Evolutionary conservation across 78 protist genomes (phyloP).

Genomic region (Dictyostelium discoideum): DNA sequence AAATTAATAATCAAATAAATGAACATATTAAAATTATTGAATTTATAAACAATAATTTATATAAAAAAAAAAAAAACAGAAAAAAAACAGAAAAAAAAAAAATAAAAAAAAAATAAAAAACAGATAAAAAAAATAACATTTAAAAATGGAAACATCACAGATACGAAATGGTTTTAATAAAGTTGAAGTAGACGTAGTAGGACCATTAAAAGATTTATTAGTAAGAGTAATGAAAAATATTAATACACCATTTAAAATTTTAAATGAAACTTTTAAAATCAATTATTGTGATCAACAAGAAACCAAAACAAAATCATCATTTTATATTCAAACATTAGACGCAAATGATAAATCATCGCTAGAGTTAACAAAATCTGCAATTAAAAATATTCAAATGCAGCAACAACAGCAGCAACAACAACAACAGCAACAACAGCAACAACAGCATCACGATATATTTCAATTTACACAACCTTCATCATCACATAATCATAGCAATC

Average conservation of each 20-base stretch:
- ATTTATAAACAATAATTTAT: too few species aligned
- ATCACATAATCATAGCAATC: not conserved
- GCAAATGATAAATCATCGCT: conserved; percentile 15
- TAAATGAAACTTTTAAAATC: not conserved
- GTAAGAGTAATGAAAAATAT: conserved; percentile 24
- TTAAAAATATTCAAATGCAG: not conserved
- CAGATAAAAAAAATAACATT: not conserved
- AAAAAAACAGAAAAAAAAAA: not conserved
- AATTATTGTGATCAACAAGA: conserved; percentile 39
- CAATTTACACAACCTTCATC: not conserved
- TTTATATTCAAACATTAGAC: conserved; percentile 43
- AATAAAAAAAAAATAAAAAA: not conserved
- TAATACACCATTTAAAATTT: not conserved
- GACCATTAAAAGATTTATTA: conserved; percentile 25
- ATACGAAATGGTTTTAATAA: not conserved
- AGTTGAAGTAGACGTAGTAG: conserved; percentile 37
- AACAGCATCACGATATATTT: not conserved
- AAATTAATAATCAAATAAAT: too few species aligned
- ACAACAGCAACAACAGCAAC: not conserved
- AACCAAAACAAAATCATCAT: conserved; percentile 22
- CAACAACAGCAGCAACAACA: not conserved
- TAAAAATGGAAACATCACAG: not conserved
- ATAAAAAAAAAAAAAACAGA: not conserved
- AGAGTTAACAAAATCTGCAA: not conserved
- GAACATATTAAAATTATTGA: too few species aligned